phyloP scores from a whole-genome alignment of 208 protist genomes.

The Acanthamoeba royreba region DNA sequence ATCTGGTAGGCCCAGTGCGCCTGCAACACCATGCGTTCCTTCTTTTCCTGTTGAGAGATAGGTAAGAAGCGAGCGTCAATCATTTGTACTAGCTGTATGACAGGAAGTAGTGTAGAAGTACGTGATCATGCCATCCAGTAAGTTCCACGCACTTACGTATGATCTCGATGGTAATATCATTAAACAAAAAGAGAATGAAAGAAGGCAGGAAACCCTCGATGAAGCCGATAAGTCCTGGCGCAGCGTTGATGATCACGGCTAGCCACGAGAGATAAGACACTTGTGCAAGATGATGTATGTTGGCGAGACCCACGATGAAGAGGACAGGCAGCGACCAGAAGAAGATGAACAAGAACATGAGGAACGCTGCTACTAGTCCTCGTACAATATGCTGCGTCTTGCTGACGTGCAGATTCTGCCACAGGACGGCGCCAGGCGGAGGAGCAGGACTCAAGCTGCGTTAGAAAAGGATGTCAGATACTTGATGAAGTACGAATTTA shows the following conservation, averaged over 20 bases:
- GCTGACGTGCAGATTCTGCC: not conserved
- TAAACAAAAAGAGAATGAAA: constrained; percentile 23
- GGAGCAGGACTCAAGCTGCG: not conserved
- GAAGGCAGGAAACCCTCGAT: constrained; percentile 9
- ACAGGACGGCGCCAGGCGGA: not conserved
- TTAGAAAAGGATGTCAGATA: not conserved
- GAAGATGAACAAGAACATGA: constrained; percentile 19
- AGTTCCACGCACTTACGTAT: not conserved
- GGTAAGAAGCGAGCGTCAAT: too few species aligned
- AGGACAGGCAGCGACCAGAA: constrained; percentile 31
- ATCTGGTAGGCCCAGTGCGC: not conserved
- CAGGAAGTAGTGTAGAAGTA: too few species aligned
- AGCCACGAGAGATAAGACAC: not conserved
- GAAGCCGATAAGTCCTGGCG: not conserved
- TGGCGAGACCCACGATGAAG: constrained; percentile 20
- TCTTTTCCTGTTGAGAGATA: too few species aligned
- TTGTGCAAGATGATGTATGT: not conserved
- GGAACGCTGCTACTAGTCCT: not conserved
- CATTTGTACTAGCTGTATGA: too few species aligned
- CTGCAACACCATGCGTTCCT: not conserved
- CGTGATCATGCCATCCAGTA: not conserved
- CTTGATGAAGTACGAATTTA: not conserved
- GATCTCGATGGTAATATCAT: not conserved
- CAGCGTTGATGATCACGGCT: not conserved
- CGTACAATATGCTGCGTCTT: not conserved